These are phyloP conservation scores for Amanita muscaria DNA, from an alignment of 768 basidiomycete genomes.

Conservation along the genomic window DNA sequence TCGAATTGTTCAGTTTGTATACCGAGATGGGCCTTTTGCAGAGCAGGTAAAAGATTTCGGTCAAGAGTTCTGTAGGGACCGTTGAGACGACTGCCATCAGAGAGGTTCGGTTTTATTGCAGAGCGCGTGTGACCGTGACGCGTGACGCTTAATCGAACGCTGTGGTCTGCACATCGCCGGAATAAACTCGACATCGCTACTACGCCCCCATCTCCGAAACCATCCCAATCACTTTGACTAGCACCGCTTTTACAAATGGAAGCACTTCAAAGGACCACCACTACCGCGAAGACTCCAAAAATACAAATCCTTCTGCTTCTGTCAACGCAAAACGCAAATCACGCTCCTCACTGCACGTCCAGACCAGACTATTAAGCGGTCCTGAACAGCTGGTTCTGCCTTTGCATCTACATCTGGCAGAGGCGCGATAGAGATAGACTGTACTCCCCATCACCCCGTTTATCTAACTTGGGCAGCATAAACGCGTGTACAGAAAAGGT, in stretches of 20 bases:
- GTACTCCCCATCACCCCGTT: constrained; percentile 60
- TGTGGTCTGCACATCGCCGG: constrained; percentile 66
- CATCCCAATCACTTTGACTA: too few relatives aligned
- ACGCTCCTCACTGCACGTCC: constrained; percentile 43
- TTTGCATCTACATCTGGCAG: constrained; percentile 12
- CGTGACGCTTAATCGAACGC: too few relatives aligned
- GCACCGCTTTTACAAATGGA: constrained; percentile 6
- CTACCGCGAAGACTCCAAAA: not conserved
- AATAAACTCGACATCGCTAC: constrained; percentile 61
- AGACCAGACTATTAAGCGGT: constrained; percentile 52
- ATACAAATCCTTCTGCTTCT: not conserved
- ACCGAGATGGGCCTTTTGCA: too few relatives aligned
- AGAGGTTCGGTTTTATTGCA: too few relatives aligned
- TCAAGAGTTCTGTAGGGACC: too few relatives aligned
- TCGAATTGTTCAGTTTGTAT: too few relatives aligned
- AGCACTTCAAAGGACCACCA: constrained; percentile 10
- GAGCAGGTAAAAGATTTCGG: too few relatives aligned
- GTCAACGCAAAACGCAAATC: constrained; percentile 52
- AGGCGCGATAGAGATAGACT: constrained; percentile 44
- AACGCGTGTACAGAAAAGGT: constrained; percentile 83
- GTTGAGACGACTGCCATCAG: too few relatives aligned
- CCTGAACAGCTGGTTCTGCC: constrained; percentile 28
- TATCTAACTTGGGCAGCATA: constrained; percentile 85
- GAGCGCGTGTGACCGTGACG: too few relatives aligned
- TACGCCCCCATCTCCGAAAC: constrained; percentile 16